Base-by-base conservation (phyloP, 352 stramenopile species). In the Pythium brassicae region DNA sequence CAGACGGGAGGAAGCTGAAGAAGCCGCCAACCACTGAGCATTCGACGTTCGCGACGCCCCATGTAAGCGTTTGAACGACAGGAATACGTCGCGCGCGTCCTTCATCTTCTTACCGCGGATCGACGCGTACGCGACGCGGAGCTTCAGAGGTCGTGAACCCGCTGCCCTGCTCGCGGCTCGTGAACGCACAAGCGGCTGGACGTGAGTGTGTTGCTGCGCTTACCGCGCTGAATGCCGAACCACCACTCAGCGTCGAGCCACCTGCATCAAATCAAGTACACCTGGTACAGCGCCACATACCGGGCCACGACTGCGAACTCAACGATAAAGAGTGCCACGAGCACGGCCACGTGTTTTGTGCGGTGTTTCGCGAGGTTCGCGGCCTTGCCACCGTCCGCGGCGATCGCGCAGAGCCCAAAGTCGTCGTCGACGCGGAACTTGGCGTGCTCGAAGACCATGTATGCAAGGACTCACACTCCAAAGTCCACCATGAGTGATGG, bases 41-140 rank as follows among this genome's bases (percentile, higher is more conserved):
- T 43, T 69, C 62, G 19, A 87, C 77, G 44, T 64, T 77, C 17
- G 70, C 72, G 25, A 86, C 69, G 32, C 75, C 77, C 59, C 70
- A 84, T 54, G 56, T 56, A 25, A 65, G 42, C 8, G 45, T 39
- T 53, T 57, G 44, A 59, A 62, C 20, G 29, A 58, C 7, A 46
- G 59, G 17, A 61, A 52, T 4, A 53, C 35, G 34, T 57, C 59
- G 15, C 47, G 39, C 9, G 17, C 39, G 37, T 57, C 51, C 1
- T 48, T 66, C 10, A 15, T 32, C 35, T 48, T 49, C 23, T 66
- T 54, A n/a, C 60, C 60, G 25, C 60, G 60, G 20, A 63, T 59
- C 34, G 54, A 55, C 40, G 77, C 67, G 51, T 72, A 86, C 22
- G 69, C 71, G 20, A 87, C 43, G 17, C 59, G 56, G 15, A 87